Conservation (phyloP, 306 rosid species). For the Cajanus cajan region DNA sequence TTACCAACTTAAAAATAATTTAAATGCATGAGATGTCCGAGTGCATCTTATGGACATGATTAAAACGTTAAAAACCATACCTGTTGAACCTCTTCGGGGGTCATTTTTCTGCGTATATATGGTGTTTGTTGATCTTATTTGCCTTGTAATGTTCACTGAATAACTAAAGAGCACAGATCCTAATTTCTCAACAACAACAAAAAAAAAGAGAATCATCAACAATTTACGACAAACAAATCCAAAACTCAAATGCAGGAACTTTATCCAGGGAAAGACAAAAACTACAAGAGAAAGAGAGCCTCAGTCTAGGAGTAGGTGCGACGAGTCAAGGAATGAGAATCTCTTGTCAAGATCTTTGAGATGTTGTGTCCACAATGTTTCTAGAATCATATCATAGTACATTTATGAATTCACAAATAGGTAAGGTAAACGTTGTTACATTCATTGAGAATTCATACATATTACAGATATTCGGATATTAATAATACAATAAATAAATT, state of each 20-base stretch:
- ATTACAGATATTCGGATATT: too few relatives aligned
- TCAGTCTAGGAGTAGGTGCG: constrained; percentile 7
- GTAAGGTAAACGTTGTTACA: too few relatives aligned
- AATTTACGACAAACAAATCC: constrained; percentile 20
- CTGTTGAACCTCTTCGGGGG: constrained; percentile 96
- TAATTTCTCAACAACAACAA: constrained; percentile 30
- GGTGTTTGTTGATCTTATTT: constrained; percentile 77
- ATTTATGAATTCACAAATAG: too few relatives aligned
- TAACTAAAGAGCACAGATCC: constrained; percentile 38
- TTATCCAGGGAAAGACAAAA: background rate
- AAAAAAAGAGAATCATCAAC: background rate
- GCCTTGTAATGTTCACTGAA: constrained; percentile 2
- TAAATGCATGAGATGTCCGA: too few relatives aligned
- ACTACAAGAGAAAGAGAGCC: constrained; percentile 16
- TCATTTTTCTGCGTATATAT: constrained; percentile 71
- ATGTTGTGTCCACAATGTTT: constrained; percentile 35
- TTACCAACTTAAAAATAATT: background rate
- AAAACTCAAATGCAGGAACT: background rate
- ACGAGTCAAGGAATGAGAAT: constrained; percentile 20
- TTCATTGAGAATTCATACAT: too few relatives aligned
- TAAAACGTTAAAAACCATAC: constrained; percentile 33
- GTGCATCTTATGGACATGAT: background rate
- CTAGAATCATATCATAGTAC: too few relatives aligned
- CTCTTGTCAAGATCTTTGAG: background rate
- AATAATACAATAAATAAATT: too few relatives aligned